phyloP scores from a whole-genome alignment of 169 alveolate genomes.

The Plasmodium fragile region DNA sequence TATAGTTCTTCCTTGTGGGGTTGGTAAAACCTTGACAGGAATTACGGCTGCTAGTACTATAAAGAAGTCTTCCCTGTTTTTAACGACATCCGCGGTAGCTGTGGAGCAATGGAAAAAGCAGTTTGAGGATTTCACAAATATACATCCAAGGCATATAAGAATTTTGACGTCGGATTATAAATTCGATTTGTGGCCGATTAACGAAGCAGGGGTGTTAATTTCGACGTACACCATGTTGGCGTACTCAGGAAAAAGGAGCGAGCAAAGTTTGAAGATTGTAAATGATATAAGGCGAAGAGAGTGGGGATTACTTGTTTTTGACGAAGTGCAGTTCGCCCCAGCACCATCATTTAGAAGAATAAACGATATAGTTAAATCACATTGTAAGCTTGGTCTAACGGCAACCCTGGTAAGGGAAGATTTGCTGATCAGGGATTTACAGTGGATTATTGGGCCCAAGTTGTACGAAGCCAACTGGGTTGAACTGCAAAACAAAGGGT shows the following conservation, averaged over 20 bases:
- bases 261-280: slow-evolving; percentile 89
- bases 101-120: slow-evolving; percentile 95
- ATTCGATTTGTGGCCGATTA: slow-evolving; percentile 91
- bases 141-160: slow-evolving; percentile 90
- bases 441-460: slow-evolving; percentile 99
- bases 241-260: slow-evolving; percentile 92
- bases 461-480: slow-evolving; percentile 99
- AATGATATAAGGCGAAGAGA: slow-evolving; percentile 91
- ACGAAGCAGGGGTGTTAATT: slow-evolving; percentile 95
- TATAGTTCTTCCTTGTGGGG: slow-evolving; percentile 99
- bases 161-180: slow-evolving; percentile 96
- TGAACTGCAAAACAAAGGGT: slow-evolving; percentile 97
- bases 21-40: slow-evolving; percentile 99
- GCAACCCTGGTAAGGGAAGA: slow-evolving; percentile 99
- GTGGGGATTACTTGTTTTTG: slow-evolving; percentile 98
- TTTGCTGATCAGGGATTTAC: slow-evolving; percentile 96
- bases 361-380: slow-evolving; percentile 91
- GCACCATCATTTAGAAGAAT: slow-evolving; percentile 97
- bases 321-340: slow-evolving; percentile 99
- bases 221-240: slow-evolving; percentile 98
- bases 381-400: slow-evolving; percentile 98
- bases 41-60: slow-evolving; percentile 98
- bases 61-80: slow-evolving; percentile 94
- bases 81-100: slow-evolving; percentile 93
- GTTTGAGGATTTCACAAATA: slow-evolving; percentile 92